phyloP scores from a whole-genome alignment of 2,329 filamentous ascomycete species.

The Fusarium brachygibbosum region DNA sequence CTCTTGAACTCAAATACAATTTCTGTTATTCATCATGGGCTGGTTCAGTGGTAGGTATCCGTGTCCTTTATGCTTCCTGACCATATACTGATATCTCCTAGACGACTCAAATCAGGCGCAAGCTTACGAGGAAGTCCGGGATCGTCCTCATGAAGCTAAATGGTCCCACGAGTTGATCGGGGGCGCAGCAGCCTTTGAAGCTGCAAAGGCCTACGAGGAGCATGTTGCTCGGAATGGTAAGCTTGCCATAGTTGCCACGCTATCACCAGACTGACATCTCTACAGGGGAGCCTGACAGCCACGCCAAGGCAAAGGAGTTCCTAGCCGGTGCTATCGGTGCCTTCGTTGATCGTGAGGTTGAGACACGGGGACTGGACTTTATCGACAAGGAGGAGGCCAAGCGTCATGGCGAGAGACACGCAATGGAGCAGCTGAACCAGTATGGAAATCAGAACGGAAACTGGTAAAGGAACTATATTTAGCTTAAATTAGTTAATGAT shows the following conservation, averaged over 20 bases:
- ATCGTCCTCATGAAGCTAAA: slow-evolving; percentile 50
- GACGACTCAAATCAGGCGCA: slow-evolving; percentile 45
- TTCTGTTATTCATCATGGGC: slow-evolving; percentile 22
- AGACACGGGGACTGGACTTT: slow-evolving; percentile 50
- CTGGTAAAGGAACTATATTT: background rate
- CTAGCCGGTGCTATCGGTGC: slow-evolving; percentile 48
- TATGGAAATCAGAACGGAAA: slow-evolving; percentile 31
- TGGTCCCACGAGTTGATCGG: slow-evolving; percentile 52
- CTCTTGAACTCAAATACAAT: background rate
- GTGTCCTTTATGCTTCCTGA: rapidly evolving
- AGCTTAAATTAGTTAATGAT: no score
- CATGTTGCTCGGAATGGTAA: slow-evolving; percentile 48
- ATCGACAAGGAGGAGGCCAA: slow-evolving; percentile 50
- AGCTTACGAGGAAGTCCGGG: slow-evolving; percentile 46
- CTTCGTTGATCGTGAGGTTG: slow-evolving; percentile 52
- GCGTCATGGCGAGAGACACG: slow-evolving; percentile 47
- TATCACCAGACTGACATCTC: background rate
- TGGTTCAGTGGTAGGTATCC: slow-evolving; percentile 25
- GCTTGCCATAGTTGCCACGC: background rate
- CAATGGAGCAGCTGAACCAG: slow-evolving; percentile 42
- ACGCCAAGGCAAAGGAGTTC: slow-evolving; percentile 51
- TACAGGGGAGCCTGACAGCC: slow-evolving; percentile 47
- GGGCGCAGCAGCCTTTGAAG: slow-evolving; percentile 51
- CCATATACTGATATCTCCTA: slow-evolving; percentile 1
- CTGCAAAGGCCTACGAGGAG: slow-evolving; percentile 52